Base-by-base conservation (phyloP, 371 early-diverging fungal species). In the Amoeboradix gromovi region DNA sequence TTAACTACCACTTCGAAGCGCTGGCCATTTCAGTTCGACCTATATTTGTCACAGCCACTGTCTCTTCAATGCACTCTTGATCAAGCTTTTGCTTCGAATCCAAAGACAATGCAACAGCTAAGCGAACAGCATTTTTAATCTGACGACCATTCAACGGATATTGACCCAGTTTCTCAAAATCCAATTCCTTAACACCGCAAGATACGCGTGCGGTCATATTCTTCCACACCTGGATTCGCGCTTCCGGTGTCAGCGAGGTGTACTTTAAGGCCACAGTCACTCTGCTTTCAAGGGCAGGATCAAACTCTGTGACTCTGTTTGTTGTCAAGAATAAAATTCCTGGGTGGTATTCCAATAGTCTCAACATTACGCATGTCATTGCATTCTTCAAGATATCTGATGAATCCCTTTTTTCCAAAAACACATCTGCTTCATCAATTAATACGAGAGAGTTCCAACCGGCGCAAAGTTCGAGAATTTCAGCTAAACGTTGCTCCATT, bases 251-350 rank as follows among this genome's bases (percentile, higher is more conserved):
- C 48, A 81, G 71, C 0, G 74, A 71, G 17, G 77, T 72, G 72
- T 80, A 81, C 70, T 72, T 68, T 31, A 81, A 69, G n/a, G 81
- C 78, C 1, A 81, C 73, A 5, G 80, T 79, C 31, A 81, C 75
- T 27, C 81, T 67, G 29, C 69, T 68, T 71, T 80, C 76, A 66
- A 81, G 75, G 1, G 81, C 81, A 31, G 76, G 77, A 66, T 81
- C 81, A 70, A 81, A 80, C 66, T 73, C 71, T 29, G 65, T 65
- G n/a, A 78, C 79, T n/a, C 81, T 69, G 69, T 81, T 81, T 0
- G 81, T 79, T 16, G 81, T 81, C 48, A 81, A 72, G 71, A 81
- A 81, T 29, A 81, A 71, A 66, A 81, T 79, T 1, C 81, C 81
- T 17, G 68, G 77, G 66, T 81, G 80, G 69, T 81, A 81, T 71